phyloP scores from a whole-genome alignment of 1,139 yeast species.

The Yamadazyma siamensis region DNA sequence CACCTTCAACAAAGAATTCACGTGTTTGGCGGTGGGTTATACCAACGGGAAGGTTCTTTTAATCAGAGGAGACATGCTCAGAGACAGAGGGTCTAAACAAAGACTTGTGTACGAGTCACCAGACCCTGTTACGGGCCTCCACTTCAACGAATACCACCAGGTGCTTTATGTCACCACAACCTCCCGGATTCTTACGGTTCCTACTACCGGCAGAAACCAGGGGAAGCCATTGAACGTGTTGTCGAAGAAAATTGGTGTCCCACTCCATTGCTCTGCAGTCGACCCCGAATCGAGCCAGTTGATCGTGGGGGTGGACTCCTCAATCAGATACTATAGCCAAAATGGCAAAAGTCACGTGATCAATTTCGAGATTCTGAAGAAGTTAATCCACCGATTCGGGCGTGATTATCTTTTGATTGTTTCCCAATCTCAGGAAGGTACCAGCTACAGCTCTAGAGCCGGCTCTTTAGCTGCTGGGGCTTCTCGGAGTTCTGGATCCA shows the following conservation, averaged over 20 bases:
- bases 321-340: constrained; percentile 52
- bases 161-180: constrained; percentile 61
- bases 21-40: constrained; percentile 77
- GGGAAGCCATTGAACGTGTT: constrained; percentile 64
- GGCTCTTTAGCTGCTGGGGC: constrained; percentile 10
- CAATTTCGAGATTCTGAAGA: constrained; percentile 58
- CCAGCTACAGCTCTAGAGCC: neutral
- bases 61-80: constrained; percentile 79
- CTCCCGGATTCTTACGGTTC: constrained; percentile 65
- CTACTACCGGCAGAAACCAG: constrained; percentile 74
- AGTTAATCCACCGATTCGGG: constrained; percentile 41
- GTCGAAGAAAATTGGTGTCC: constrained; percentile 66
- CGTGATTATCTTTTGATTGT: constrained; percentile 55
- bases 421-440: constrained; percentile 39
- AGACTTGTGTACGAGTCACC: constrained; percentile 65
- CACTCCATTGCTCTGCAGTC: constrained; percentile 60
- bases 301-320: constrained; percentile 53
- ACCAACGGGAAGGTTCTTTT: constrained; percentile 83
- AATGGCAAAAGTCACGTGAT: constrained; percentile 56
- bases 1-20: constrained; percentile 51
- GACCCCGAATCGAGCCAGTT: constrained; percentile 35
- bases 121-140: constrained; percentile 81
- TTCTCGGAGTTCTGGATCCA: constrained; percentile 26
- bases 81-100: constrained; percentile 90
- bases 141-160: constrained; percentile 47